phyloP scores from a whole-genome alignment of 1,139 yeast genomes.

The Suhomyces kunorum region DNA sequence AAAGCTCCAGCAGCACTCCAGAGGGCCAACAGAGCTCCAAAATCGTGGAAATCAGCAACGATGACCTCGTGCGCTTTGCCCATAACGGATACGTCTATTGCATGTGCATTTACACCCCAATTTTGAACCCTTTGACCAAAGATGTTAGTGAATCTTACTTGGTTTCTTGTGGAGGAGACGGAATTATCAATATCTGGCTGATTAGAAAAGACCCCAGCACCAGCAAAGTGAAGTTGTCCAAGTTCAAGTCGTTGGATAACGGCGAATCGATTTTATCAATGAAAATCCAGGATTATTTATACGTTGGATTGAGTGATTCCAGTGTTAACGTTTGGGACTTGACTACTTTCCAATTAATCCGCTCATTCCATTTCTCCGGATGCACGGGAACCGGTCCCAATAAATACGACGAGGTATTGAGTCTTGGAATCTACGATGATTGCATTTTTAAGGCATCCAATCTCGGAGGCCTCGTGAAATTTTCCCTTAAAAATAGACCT shows the following conservation, averaged over 20 bases:
- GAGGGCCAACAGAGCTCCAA: slow-evolving; percentile 19
- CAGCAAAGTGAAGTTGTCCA: slow-evolving; percentile 18
- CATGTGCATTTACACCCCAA: slow-evolving; percentile 43
- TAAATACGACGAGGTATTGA: slow-evolving; percentile 34
- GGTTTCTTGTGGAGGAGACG: slow-evolving; percentile 85
- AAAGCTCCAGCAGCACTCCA: slow-evolving; percentile 17
- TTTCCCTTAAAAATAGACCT: slow-evolving; percentile 37
- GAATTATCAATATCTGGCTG: slow-evolving; percentile 76
- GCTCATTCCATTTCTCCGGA: slow-evolving; percentile 50
- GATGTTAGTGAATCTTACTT: slow-evolving; percentile 15
- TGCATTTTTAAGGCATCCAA: slow-evolving; percentile 58
- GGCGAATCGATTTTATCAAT: slow-evolving; percentile 72
- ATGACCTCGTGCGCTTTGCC: slow-evolving; percentile 74
- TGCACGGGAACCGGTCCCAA: slow-evolving; percentile 6
- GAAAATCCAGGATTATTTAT: slow-evolving; percentile 61
- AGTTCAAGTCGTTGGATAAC: slow-evolving; percentile 54
- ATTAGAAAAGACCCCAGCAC: slow-evolving; percentile 15
- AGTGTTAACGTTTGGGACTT: slow-evolving; percentile 80
- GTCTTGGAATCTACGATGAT: slow-evolving; percentile 50
- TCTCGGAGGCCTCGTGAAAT: slow-evolving; percentile 55
- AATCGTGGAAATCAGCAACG: slow-evolving; percentile 67
- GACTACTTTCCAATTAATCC: slow-evolving; percentile 70
- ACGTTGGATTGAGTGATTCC: slow-evolving; percentile 78
- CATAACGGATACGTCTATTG: slow-evolving; percentile 90
- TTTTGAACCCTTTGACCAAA: slow-evolving; percentile 9